Base-by-base conservation (phyloP, 805 yeast species). In the Metschnikowia peoriensis region DNA sequence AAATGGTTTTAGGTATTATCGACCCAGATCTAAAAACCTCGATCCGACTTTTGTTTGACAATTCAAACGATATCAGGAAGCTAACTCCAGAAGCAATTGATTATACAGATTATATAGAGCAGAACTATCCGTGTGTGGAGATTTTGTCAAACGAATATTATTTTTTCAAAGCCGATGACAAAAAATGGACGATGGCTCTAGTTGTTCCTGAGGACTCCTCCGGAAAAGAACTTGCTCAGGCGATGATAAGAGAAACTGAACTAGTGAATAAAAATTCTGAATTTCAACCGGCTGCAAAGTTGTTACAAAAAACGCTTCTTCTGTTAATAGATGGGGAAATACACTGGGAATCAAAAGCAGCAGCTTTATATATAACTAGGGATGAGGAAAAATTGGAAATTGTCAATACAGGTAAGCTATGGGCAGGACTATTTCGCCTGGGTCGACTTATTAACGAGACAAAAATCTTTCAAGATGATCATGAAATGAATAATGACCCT, bases 401-500 rank as follows among this genome's bases (percentile, higher is more conserved):
- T 17, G 38, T 45, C 11, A 27, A 8, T 15, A 7, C 46, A 10
- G 49, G 46, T 10, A 6, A 8, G 12, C 15, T 50, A 12, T 50
- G 53, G 53, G 49, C 46, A 12, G 53, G 53, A 8, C 15, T 50
- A 2, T 50, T 35, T 41, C 41, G 53, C 27, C 15, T 32, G 4
- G 53, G 53, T 6, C 7, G 10, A 4, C 43, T 50, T 14, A 38
- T 44, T 7, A 45, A 50, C 29, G 34, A 27, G 4, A 44, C 52
- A 12, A 14, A 32, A 28, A n/a, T 12, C 4, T 16, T 12, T n/a
- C 15, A 11, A 28, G n/a, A 17, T 5, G 28, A 10, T 4, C 7
- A 15, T 10, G 39, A 16, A 2, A 28, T 17, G 8, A 32, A 15
- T 2, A 9, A n/a, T 48, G 32, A 29, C 3, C 52, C 52, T 10